Evolutionary conservation across 768 basidiomycete genomes (phyloP).

Genomic region (Pleurotus djamor): DNA sequence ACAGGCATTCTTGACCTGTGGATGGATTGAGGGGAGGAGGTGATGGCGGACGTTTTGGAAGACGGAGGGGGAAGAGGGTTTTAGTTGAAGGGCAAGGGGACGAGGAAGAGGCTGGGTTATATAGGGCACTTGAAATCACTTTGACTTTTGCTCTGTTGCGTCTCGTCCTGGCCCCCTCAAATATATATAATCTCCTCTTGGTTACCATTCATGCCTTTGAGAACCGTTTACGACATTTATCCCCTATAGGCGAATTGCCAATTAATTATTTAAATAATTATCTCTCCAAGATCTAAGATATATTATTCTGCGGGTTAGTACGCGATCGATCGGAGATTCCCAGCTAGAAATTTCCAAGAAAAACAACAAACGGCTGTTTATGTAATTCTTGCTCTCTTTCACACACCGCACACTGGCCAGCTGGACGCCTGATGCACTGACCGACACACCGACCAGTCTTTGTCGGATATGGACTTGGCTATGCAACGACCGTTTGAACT

Average conservation of each 20-base stretch:
- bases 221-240: background rate
- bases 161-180: background rate
- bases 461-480: too few relatives aligned
- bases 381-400: too few relatives aligned
- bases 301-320: background rate
- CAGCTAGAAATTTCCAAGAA: background rate
- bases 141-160: background rate
- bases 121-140: background rate
- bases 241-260: background rate
- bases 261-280: background rate
- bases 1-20: constrained; percentile 27
- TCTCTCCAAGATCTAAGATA: background rate
- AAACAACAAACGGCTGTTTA: too few relatives aligned
- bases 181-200: background rate
- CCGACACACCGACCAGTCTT: too few relatives aligned
- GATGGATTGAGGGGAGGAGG: background rate
- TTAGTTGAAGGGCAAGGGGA: background rate
- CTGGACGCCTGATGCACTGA: too few relatives aligned
- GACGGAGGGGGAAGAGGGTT: background rate
- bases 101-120: background rate
- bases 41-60: background rate
- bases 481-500: too few relatives aligned
- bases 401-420: too few relatives aligned
- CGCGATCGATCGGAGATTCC: background rate
- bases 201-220: background rate